These are phyloP conservation scores for Pythium inflatum DNA, from an alignment of 352 stramenopile genomes.

Conservation along the genomic window DNA sequence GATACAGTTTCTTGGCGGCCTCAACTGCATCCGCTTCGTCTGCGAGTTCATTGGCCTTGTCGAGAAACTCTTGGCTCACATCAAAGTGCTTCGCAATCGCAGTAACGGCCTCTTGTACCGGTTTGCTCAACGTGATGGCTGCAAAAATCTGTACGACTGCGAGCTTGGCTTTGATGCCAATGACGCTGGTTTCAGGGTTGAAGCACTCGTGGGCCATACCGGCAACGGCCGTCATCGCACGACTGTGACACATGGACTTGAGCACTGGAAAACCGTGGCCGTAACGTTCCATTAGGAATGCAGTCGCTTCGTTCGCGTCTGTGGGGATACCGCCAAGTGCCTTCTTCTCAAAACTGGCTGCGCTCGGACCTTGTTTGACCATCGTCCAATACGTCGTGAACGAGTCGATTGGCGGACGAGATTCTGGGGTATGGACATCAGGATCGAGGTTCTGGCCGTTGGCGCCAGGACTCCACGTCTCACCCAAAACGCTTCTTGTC, in stretches of 20 bases:
- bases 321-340: constrained; percentile 11
- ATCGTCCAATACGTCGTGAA: constrained; percentile 25
- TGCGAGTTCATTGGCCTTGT: constrained; percentile 14
- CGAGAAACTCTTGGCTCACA: constrained; percentile 11
- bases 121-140: constrained; percentile 10
- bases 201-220: constrained; percentile 26
- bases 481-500: constrained; percentile 22
- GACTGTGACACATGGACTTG: constrained; percentile 19
- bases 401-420: constrained; percentile 4
- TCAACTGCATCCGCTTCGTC: constrained; percentile 4
- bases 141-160: constrained; percentile 20
- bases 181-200: constrained; percentile 28
- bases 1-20: constrained; percentile 15
- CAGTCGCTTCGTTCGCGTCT: constrained; percentile 9
- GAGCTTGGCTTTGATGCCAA: constrained; percentile 27
- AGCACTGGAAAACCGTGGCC: constrained; percentile 8
- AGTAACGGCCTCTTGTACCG: constrained; percentile 13
- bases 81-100: constrained; percentile 23
- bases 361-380: constrained; percentile 20
- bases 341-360: constrained; percentile 23
- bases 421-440: constrained; percentile 19
- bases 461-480: constrained; percentile 15
- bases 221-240: constrained; percentile 20
- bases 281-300: constrained; percentile 7
- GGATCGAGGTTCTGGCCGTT: constrained; percentile 22